Evolutionary conservation across 2,329 filamentous ascomycete genomes (phyloP), one percentile per base, ranked within the genome.

Genomic region (Alternaria gansuensis): DNA sequence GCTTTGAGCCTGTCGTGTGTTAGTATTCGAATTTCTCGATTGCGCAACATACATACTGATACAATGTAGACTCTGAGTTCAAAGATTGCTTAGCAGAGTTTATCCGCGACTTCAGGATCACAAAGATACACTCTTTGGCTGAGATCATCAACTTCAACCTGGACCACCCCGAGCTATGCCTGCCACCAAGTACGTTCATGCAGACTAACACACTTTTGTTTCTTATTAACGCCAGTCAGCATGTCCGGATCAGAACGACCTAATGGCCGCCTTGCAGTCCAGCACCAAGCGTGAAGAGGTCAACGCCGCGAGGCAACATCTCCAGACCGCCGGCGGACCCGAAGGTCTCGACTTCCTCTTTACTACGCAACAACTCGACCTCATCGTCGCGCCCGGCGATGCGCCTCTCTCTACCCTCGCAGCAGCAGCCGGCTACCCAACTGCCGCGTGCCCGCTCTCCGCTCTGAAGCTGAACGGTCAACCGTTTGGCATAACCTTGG

Each of bases 91-190:
- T 75, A 28, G 41, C 62, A 43, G 72, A 75, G n/a, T 77, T 74
- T 58, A 72, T 77, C 37, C 68, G 69, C 28, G 67, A 76, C 50
- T 74, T 76, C 61, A 72, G 69, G 41, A 63, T 66, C 13, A 75
- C 73, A 37, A 76, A 76, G 63, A 73, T 77, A 8, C 73, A 75
- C 61, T 76, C 73, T 3, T 65, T 77, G 23, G 72, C 74, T 23
- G 75, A 76, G 45, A 75, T 77, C 51, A 76, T 77, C 46, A 74
- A 77, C 59, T 76, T 76, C 64, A 77, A 77, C 52, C 63, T 71
- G 26, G 72, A 77, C 34, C 74, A 77, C 34, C 71, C 73, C 6
- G 74, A 77, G 49, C 70, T 76, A 14, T 71, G 68, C 11, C 65
- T 77, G 1, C 72, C 74, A 29, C 70, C 72, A 3, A 64, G 71